Evolutionary conservation across 306 rosid genomes (phyloP), one percentile per base, ranked within the genome.

Genomic region (Fragaria vesca): DNA sequence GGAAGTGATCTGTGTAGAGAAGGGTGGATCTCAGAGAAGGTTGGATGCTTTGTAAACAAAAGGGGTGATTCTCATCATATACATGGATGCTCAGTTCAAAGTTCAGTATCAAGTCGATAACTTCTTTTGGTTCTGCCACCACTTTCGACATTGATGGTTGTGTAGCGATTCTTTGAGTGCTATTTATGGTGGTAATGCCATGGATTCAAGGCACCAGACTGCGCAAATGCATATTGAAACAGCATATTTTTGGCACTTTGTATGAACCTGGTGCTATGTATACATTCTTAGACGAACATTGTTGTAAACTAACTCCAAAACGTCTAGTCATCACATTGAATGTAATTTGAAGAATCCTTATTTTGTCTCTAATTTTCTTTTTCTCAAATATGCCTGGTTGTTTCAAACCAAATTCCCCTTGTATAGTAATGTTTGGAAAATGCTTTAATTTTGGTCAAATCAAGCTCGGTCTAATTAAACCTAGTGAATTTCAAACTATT

Each of bases 201-300:
- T 10, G n/a, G 11, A 40, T 60, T 73, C 17, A 15, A 74, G 24
- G n/a, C 73, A 38, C 42, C 47, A 4, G 69, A 74, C 54, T 24
- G 34, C 10, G 24, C 15, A 34, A 16, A 71, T 71, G 45, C 76
- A 72, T 52, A 51, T 47, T 20, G 15, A 72, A 47, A 38, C 10
- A 55, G 3, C 26, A 52, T 38, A 36, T 52, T 30, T 12, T 42
- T 2, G 2, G 18, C 10, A 3, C 40, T 17, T 51, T 51, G n/a
- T 11, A 71, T 51, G 63, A 71, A 71, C 21, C 60, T 48, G 42
- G 36, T 60, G 66, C 66, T 26, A 12, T 72, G 13, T 34, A 72
- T 20, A 51, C 38, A 5, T 50, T 71, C 38, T 5, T 6, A 20
- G 6, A 46, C 32, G 1, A 30, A 51, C 47, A 5, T 11, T 2